Evolutionary conservation across 2,329 filamentous ascomycete genomes (phyloP), one percentile per base, ranked within the genome.

Genomic region (Diaporthe batatas): DNA sequence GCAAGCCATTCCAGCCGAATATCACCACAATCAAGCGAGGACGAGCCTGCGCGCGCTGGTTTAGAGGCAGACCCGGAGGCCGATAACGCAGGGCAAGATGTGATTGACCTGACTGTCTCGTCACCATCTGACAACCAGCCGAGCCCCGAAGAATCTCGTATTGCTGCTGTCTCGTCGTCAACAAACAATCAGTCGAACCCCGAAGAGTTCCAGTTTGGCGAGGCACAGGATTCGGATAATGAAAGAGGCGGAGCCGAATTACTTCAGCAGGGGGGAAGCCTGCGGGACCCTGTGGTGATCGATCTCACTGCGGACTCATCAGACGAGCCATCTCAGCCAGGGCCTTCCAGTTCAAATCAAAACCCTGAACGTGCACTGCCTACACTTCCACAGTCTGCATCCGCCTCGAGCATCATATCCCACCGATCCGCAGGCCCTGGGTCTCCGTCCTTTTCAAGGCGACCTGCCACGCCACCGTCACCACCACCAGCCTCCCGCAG

Each of bases 401-500:
- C 59, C 42, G 34, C 51, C 44, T 44, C 54, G 25, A 51, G 47
- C 21, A n/a, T 23, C 10, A 58, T 65, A 7, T 65, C 68, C 14
- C 57, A 65, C 21, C 34, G 44, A 16, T 55, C 44, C 39, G 68
- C 44, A 53, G 67, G 73, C 6, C 36, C 67, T 47, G 54, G 42
- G 16, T 68, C 73, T 23, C 44, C 54, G 25, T 73, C 73, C 21
- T 68, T 57, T 2, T 71, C 72, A 42, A 67, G 73, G 47, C 70
- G 73, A 51, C 72, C 72, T 29, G 42, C 69, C 21, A 73, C 72
- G 32, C 74, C 74, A 34, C 74, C 74, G n/a, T 67, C 65, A 42
- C 72, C 74, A n/a, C 73, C 73, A 18, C 71, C 73, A 7, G 68
- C 73, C 11, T 53, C 65, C 12, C 71, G 73, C 21, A 67, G 73